Evolutionary conservation across 2,329 filamentous ascomycete species (phyloP), one percentile per base, ranked within the genome.

Genomic region (Ophiostoma tasmaniense): DNA sequence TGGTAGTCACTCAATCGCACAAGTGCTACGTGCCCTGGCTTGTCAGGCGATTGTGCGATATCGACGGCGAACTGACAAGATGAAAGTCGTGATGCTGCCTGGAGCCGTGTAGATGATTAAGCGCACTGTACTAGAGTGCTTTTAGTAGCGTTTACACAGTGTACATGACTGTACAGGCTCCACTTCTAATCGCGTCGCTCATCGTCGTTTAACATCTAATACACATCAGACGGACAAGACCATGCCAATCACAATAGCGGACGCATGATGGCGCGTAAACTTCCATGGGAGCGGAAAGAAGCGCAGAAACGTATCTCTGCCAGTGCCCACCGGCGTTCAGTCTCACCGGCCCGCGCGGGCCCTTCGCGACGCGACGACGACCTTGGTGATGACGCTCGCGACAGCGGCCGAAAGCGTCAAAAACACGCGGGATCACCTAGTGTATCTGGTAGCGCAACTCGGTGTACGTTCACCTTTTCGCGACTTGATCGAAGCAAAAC

Each of bases 181-280:
- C 45, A 68, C 25, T 25, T 14, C 11, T 6, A 14, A 30, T 13
- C 52, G 25, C 33, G 17, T 10, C 39, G 20, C 25, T 28, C 55
- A 61, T 61, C 55, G 17, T 33, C n/a, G 55, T 33, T 30, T 30
- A 25, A 28, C 42, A 6, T 45, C 17, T 45, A n/a, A n/a, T n/a
- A n/a, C 42, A 20, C 42, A 20, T 6, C 17, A 45, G 42, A n/a
- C 17, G n/a, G 42, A 7, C 42, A 45, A n/a, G 42, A 28, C 30
- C 25, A 14, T 7, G 55, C 7, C 17, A 13, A 13, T 17, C 13
- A 39, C 10, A 22, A 25, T 35, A 10, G 30, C 20, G 13, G 10
- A 39, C 39, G 5, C 14, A 42, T n/a, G 14, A 74, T 74, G 73
- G 71, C 70, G 3, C 73, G 73, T 33, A 72, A 72, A 50, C 70